Conservation (phyloP, 2,329 filamentous ascomycete species). For the Colletotrichum musae region DNA sequence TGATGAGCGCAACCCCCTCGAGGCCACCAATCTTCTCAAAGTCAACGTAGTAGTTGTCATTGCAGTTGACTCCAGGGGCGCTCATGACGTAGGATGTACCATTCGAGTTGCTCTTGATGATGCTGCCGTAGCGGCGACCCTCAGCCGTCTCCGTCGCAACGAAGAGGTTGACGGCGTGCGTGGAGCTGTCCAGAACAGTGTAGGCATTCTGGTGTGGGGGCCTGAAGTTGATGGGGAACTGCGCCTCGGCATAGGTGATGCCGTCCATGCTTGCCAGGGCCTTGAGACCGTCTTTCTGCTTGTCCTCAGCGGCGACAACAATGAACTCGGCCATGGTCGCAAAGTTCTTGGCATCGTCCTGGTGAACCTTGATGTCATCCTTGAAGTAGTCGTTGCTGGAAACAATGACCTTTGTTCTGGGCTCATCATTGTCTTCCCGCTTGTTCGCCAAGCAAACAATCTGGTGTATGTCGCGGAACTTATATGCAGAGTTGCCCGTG, state of each 20-base stretch:
- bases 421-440: slow-evolving; percentile 75
- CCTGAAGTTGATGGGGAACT: slow-evolving; percentile 89
- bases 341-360: slow-evolving; percentile 84
- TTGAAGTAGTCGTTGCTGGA: slow-evolving; percentile 86
- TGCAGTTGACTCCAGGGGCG: slow-evolving; percentile 84
- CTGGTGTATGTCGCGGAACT: slow-evolving; percentile 66
- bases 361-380: slow-evolving; percentile 72
- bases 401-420: slow-evolving; percentile 77
- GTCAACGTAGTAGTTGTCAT: slow-evolving; percentile 85
- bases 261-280: slow-evolving; percentile 91
- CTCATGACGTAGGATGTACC: slow-evolving; percentile 95
- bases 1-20: slow-evolving; percentile 91
- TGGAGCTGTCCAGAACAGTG: slow-evolving; percentile 94
- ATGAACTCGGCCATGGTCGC: slow-evolving; percentile 98
- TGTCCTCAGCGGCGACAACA: slow-evolving; percentile 83
- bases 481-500: slow-evolving; percentile 75
- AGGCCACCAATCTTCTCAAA: slow-evolving; percentile 96
- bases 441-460: slow-evolving; percentile 71
- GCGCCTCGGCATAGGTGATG: slow-evolving; percentile 82
- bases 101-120: slow-evolving; percentile 99
- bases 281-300: slow-evolving; percentile 77
- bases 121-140: slow-evolving; percentile 82
- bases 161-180: slow-evolving; percentile 94
- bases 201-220: slow-evolving; percentile 86
- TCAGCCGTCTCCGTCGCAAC: slow-evolving; percentile 81